Conservation (phyloP, 2,329 filamentous ascomycete species). For the Aspergillus clavatus region DNA sequence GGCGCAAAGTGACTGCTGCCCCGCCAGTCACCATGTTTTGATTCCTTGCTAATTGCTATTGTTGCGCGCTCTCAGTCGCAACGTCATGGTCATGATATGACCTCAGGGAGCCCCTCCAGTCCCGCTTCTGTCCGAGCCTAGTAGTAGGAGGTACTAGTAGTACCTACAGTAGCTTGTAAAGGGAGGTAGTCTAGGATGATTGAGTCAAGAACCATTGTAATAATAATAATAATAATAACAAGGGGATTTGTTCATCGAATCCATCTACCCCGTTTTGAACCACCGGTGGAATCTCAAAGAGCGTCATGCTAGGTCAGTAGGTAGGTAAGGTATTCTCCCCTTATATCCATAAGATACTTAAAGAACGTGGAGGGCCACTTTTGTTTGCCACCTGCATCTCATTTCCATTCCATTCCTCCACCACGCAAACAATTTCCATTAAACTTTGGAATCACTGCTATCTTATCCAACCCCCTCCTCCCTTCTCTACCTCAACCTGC, state of each 20-base stretch:
- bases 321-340: too few relatives aligned
- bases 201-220: too few relatives aligned
- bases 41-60: too few relatives aligned
- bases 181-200: too few relatives aligned
- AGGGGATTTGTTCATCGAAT: not conserved
- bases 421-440: not conserved
- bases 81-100: slow-evolving; percentile 22
- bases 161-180: not conserved
- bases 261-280: slow-evolving; percentile 1
- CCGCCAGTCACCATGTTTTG: not conserved
- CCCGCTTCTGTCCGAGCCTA: slow-evolving; percentile 1
- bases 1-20: not conserved
- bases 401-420: not conserved
- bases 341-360: slow-evolving; percentile 5
- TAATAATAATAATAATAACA: not conserved
- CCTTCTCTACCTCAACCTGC: not conserved
- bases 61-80: too few relatives aligned
- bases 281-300: slow-evolving; percentile 1
- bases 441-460: not conserved
- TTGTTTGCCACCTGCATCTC: slow-evolving; percentile 1
- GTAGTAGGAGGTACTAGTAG: not conserved
- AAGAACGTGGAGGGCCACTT: not conserved
- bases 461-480: not conserved
- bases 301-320: too few relatives aligned
- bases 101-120: slow-evolving; percentile 9